Evolutionary conservation across 441 rosid genomes (phyloP), one percentile per base, ranked within the genome.

Genomic region (Sinapis alba): DNA sequence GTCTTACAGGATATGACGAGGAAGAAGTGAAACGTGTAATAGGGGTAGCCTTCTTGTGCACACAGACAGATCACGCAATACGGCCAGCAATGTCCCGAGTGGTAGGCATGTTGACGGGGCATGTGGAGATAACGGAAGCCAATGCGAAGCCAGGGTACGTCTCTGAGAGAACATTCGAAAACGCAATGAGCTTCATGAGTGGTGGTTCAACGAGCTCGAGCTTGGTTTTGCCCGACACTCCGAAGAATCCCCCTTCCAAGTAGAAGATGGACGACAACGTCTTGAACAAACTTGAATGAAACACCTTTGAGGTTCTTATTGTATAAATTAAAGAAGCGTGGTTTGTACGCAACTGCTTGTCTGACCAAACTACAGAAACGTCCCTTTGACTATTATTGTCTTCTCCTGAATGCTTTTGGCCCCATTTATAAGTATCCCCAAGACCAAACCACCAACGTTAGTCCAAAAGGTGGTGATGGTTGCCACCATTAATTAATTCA

Each of bases 41-140:
- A 43, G 76, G 76, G 21, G 30, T 77, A 21, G 79, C 75, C n/a
- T 65, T 69, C 15, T 9, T 76, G 60, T 90, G 96, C 80, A 86
- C 98, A 51, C 97, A 88, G 66, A 77, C 94, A 51, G 79, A 90
- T 13, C 90, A 85, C 32, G 20, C 24, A 4, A 54, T 62, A 2
- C 67, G 97, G 20, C 97, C 96, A 38, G 50, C 91, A 4, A 89
- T 93, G 94, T 88, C 96, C 0, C 85, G 89, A 18, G 93, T 87
- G 21, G 84, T 89, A 34, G 89, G 89, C 1, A 89, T 91, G 98
- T 82, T 93, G 23, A 80, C 80, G 0, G 93, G 96, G 30, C 81
- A 91, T 67, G 74, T 79, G 27, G 96, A 93, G 69, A 82, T 89
- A 23, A 63, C 78, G 16, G 68, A 57, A 24, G 86, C 79, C 3